Evolutionary conservation across 1,139 yeast species (phyloP), one percentile per base, ranked within the genome.

Genomic region (Geotrichum phurueaensis): DNA sequence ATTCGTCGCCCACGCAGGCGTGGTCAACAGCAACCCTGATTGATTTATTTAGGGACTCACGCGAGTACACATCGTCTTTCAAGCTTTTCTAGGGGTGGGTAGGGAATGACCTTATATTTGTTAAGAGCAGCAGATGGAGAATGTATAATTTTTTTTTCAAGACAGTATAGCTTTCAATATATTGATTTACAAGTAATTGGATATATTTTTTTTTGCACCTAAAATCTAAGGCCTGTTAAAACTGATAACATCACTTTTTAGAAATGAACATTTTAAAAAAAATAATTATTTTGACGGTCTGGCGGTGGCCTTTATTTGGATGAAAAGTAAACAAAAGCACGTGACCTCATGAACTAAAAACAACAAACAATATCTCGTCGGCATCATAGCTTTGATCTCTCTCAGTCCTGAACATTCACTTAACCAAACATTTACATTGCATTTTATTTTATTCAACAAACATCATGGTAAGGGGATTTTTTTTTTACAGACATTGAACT

Each of bases 1-100:
- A 94, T 72, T 89, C 96, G 1, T 87, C 96, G 66, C 97, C 98
- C 3, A 86, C 97, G 0, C 99, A 94, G 73, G 98, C 98, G 0
- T 94, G 99, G 99, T 88, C 96, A 70, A 77, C 91, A 0, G 87
- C 95, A 2, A 89, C 97, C 68, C 75, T 94, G 63, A 75, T 94
- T 57, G 98, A 94, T 71, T 76, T 94, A 62, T 88, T 85, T 73
- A 80, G 81, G 65, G 96, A 90, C 81, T 68, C 58, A n/a, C 51
- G 53, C n/a, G 29, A 57, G 52, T 39, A 39, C 47, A 15, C 47
- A 39, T 39, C 22, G 9, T 39, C 47, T 7, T 39, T n/a, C 22
- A n/a, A 39, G 20, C n/a, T 39, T 39, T 39, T 39, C 9, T 39
- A 39, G n/a, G 7, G 10, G 39, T 4, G 36, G 36, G 18, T 20